Base-by-base conservation (phyloP, 75 land plant species). In the Ceratopteris richardii region DNA sequence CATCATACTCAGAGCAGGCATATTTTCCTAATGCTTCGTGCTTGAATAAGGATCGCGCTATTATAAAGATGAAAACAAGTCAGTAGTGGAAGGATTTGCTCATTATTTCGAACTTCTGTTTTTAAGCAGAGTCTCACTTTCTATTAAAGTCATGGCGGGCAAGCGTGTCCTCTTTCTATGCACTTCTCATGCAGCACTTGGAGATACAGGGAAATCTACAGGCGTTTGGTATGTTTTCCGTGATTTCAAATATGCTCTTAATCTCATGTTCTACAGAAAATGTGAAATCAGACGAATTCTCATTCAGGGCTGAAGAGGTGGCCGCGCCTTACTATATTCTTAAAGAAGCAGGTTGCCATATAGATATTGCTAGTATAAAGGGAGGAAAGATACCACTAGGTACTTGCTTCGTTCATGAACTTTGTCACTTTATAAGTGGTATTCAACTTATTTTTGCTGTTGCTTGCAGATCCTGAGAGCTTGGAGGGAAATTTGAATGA, bases 341-440 rank as follows among this genome's bases (percentile, higher is more conserved):
- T 44, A 73, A 48, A n/a, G 76, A 66, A 10, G 70, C 66, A 54
- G 76, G 76, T 18, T 57, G 59, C 1, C 52, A 62, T 21, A 62
- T 65, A 12, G 65, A 54, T 56, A 60, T 73, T 60, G 70, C 39
- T 24, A 72, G 75, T 43, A 47, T 72, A 25, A 66, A 72, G 57
- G 75, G 75, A 37, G 75, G 75, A 17, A 26, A 23, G 14, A 66
- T 72, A 27, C 75, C 75, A 20, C 39, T 72, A 12, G 75, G 75
- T 72, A 37, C 31, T 4, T 7, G 4, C 23, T 10, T 17, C 56
- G 4, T 22, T n/a, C 23, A 19, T 2, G 2, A 54, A 14, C 23
- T 4, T 5, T 3, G 14, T n/a, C 4, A 2, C 17, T 17, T 7
- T 46, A 46, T 46, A 3, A 3, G 5, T 46, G 17, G n/a, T 2